Percentiles rank a stretch among this genome's conserved stretches.
Conservation (phyloP, 2,329 filamentous ascomycete species). For the Didymella arachidicola region DNA sequence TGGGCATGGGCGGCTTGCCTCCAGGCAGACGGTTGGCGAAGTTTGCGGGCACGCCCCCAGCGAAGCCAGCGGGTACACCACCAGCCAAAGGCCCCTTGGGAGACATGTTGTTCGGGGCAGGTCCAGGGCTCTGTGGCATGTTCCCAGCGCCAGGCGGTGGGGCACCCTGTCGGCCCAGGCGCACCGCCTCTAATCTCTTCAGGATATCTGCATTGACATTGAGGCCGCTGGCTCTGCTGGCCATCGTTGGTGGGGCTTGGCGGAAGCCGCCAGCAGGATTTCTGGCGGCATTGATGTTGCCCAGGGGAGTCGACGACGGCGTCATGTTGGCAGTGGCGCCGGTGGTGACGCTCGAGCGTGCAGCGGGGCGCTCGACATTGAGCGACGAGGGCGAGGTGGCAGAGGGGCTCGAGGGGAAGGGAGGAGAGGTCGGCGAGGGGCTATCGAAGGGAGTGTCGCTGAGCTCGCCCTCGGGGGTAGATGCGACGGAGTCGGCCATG, state of each 20-base stretch:
- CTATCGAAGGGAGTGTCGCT: conserved; percentile 44
- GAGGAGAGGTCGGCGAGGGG: conserved; percentile 43
- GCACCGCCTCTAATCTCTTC: conserved; percentile 74
- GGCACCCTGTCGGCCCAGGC: conserved; percentile 68
- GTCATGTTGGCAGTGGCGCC: conserved; percentile 65
- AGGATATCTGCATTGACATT: conserved; percentile 66
- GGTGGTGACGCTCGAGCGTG: conserved; percentile 68
- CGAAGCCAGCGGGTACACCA: conserved; percentile 55
- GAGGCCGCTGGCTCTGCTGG: conserved; percentile 60
- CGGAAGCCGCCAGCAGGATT: conserved; percentile 52
- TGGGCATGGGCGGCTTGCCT: conserved; percentile 50
- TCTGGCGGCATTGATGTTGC: conserved; percentile 74
- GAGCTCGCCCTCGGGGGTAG: conserved; percentile 44
- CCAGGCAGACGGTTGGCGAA: conserved; percentile 50
- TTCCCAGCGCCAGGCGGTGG: conserved; percentile 48
- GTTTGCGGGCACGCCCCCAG: conserved; percentile 52
- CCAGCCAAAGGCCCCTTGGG: conserved; percentile 39
- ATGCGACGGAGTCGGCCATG: conserved; percentile 41
- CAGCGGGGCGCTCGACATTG: conserved; percentile 57
- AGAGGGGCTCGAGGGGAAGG: conserved; percentile 32
- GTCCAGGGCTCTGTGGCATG: conserved; percentile 39
- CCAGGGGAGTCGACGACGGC: conserved; percentile 82
- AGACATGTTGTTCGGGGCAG: conserved; percentile 25
- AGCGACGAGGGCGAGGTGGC: conserved; percentile 31
- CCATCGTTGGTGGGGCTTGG: conserved; percentile 51